These are phyloP conservation scores for Tricholoma sp. DNA, from an alignment of 768 basidiomycete species.

Conservation along the genomic window DNA sequence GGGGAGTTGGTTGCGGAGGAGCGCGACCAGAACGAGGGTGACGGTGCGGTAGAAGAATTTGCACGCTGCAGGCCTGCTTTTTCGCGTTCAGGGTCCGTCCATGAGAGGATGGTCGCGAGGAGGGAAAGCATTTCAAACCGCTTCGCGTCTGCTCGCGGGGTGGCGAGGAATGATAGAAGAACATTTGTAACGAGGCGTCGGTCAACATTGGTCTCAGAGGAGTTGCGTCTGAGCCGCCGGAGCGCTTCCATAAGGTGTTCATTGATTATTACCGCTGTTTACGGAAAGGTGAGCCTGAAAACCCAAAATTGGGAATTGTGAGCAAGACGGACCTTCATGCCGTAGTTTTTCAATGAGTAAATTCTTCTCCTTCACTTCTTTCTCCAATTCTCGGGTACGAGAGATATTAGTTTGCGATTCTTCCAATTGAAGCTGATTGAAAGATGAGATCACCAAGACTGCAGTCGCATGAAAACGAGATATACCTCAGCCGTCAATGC, in stretches of 20 bases:
- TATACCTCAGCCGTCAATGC: slow-evolving; percentile 84
- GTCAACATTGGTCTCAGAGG: slow-evolving; percentile 90
- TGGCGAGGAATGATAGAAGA: slow-evolving; percentile 82
- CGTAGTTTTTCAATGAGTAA: slow-evolving; percentile 91
- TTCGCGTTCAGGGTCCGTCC: slow-evolving; percentile 88
- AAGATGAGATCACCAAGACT: not conserved
- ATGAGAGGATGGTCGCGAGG: slow-evolving; percentile 84
- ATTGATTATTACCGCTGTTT: slow-evolving; percentile 87
- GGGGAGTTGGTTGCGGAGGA: slow-evolving; percentile 30
- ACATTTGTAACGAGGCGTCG: slow-evolving; percentile 92
- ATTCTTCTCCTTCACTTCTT: slow-evolving; percentile 93
- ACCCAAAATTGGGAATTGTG: not conserved
- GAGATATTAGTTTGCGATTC: slow-evolving; percentile 64
- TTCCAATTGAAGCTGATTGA: slow-evolving; percentile 60
- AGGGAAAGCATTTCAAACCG: slow-evolving; percentile 95
- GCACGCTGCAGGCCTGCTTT: slow-evolving; percentile 80
- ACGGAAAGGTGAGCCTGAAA: slow-evolving; percentile 3
- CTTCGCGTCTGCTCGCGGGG: slow-evolving; percentile 88
- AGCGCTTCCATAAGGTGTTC: slow-evolving; percentile 97
- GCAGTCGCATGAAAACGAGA: slow-evolving; percentile 9
- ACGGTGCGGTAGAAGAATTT: slow-evolving; percentile 18
- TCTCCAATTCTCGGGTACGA: slow-evolving; percentile 69
- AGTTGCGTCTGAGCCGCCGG: slow-evolving; percentile 83
- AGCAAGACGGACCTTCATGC: slow-evolving; percentile 70
- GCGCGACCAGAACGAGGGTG: slow-evolving; percentile 39